Conservation (phyloP, 805 yeast genomes). For the Saturnispora silvae region DNA sequence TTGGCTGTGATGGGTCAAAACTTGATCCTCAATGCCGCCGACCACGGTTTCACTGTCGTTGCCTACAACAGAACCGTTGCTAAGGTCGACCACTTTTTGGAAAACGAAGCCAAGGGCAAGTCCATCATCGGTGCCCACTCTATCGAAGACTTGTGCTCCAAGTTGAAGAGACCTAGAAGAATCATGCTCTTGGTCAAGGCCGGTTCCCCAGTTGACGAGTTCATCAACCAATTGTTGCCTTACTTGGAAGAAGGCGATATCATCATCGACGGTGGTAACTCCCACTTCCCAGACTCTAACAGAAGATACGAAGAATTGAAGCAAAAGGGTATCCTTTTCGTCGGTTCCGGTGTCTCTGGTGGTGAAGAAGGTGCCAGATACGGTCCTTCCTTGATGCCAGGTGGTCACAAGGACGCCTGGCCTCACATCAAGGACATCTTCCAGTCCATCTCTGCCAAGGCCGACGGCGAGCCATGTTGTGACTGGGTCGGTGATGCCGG, state of each 20-base stretch:
- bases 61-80: constrained; percentile 97
- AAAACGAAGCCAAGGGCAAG: constrained; percentile 94
- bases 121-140: constrained; percentile 94
- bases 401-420: constrained; percentile 98
- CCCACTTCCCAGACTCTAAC: constrained; percentile 97
- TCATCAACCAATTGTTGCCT: constrained; percentile 82
- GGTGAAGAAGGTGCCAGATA: constrained; percentile 99
- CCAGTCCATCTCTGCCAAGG: constrained; percentile 92
- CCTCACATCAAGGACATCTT: constrained; percentile 94
- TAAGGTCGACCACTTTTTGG: constrained; percentile 90
- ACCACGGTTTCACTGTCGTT: constrained; percentile 95
- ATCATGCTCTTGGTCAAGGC: constrained; percentile 92
- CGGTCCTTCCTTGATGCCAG: constrained; percentile 99
- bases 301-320: constrained; percentile 89
- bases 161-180: constrained; percentile 96
- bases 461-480: constrained; percentile 99
- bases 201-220: constrained; percentile 87
- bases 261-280: constrained; percentile 99
- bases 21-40: constrained; percentile 94
- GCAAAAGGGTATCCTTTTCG: constrained; percentile 79
- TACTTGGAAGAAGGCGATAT: constrained; percentile 92
- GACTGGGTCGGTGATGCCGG: constrained; percentile 99
- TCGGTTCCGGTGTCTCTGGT: constrained; percentile 99
- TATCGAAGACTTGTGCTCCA: constrained; percentile 72
- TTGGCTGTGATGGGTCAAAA: constrained; percentile 99